These are phyloP conservation scores for Nosema muscidifuracis DNA, from an alignment of 371 early-diverging fungal species.

Conservation along the genomic window DNA sequence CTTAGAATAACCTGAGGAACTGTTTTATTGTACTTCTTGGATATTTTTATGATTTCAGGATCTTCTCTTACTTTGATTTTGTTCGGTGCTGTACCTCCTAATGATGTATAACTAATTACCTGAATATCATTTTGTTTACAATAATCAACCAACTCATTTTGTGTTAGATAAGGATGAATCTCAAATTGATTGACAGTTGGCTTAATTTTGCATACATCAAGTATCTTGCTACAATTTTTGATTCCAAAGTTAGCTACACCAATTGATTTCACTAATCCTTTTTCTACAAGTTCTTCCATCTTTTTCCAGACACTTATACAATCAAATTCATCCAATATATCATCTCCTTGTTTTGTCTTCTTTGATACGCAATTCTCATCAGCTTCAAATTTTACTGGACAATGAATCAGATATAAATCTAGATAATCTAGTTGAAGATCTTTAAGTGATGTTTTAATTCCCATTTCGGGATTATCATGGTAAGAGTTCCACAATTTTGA, in stretches of 20 bases:
- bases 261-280: constrained; percentile 66
- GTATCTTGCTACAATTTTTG: constrained; percentile 66
- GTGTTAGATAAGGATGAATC: constrained; percentile 76
- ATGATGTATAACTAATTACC: constrained; percentile 74
- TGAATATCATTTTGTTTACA: constrained; percentile 68
- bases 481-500: constrained; percentile 78
- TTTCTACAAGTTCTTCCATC: constrained; percentile 68
- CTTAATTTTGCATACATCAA: constrained; percentile 67
- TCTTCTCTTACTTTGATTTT: constrained; percentile 41
- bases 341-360: constrained; percentile 62
- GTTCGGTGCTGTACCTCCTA: constrained; percentile 67
- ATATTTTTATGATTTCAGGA: constrained; percentile 65
- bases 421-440: constrained; percentile 73
- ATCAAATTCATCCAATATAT: constrained; percentile 63
- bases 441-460: constrained; percentile 64
- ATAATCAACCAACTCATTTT: constrained; percentile 67
- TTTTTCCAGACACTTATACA: constrained; percentile 67
- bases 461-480: constrained; percentile 63
- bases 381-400: constrained; percentile 64
- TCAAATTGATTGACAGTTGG: constrained; percentile 79
- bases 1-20: constrained; percentile 69
- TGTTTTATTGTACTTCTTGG: constrained; percentile 67
- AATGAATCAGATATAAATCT: constrained; percentile 79
- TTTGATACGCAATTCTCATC: not conserved
- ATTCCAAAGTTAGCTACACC: constrained; percentile 74